Evolutionary conservation across 2,329 filamentous ascomycete species (phyloP).

Genomic region (Ascosphaera apis): DNA sequence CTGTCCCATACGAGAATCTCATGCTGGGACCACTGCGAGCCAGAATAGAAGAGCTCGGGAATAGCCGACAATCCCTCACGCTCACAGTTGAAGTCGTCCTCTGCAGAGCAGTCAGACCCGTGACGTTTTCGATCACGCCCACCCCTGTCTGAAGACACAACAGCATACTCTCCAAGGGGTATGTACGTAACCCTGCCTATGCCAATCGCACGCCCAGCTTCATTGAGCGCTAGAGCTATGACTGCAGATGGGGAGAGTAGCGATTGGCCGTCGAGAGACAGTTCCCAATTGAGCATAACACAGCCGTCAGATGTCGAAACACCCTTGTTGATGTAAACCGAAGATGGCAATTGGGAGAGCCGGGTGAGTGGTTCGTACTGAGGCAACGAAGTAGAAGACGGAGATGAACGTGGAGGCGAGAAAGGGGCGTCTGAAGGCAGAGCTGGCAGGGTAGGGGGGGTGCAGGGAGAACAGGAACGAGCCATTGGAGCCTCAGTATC

Average conservation of each 20-base stretch:
- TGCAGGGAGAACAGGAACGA: too few species aligned
- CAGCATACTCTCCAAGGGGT: not conserved
- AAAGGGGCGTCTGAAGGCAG: not conserved
- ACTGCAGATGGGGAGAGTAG: conserved; percentile 1
- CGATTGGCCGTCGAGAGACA: not conserved
- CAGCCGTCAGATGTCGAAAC: not conserved
- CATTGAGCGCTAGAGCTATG: conserved; percentile 2
- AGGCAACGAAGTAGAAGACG: not conserved
- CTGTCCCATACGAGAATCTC: conserved; percentile 2
- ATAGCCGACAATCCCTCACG: not conserved
- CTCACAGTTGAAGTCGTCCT: not conserved
- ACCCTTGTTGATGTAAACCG: not conserved
- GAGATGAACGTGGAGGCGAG: not conserved
- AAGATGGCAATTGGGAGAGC: not conserved
- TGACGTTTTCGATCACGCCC: not conserved
- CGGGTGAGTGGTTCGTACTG: not conserved
- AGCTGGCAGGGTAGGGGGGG: not conserved
- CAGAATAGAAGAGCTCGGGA: conserved; percentile 2
- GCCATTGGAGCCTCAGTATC: too few species aligned
- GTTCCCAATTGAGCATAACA: not conserved
- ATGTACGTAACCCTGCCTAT: conserved; percentile 1
- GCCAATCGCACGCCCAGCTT: conserved; percentile 2
- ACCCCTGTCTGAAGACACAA: not conserved
- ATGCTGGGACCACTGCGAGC: not conserved
- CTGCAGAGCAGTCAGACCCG: not conserved